phyloP scores from a whole-genome alignment of 2,329 filamentous ascomycete genomes.

The Geosmithia flava region DNA sequence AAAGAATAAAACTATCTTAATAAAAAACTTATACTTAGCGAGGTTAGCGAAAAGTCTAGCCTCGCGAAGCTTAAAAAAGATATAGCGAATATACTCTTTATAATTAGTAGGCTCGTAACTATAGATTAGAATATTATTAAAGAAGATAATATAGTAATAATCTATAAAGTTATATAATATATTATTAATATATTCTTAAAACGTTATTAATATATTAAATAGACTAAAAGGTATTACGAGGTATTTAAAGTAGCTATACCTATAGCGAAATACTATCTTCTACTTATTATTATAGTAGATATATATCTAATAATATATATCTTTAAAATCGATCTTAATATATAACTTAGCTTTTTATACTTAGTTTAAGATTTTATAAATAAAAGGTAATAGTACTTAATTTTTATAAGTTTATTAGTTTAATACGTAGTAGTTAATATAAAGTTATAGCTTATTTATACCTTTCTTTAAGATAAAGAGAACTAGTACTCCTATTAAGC shows the following conservation, averaged over 20 bases:
- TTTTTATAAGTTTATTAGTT: too few relatives aligned
- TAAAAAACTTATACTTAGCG: background rate
- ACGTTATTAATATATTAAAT: conserved; percentile 1
- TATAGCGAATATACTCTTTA: too few relatives aligned
- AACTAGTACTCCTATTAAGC: background rate
- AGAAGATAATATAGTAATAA: conserved; percentile 2
- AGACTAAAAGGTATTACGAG: too few relatives aligned
- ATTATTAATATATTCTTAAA: conserved; percentile 3
- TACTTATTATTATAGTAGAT: conserved; percentile 2
- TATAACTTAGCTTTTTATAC: conserved; percentile 1
- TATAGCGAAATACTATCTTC: background rate
- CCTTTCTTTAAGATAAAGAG: too few relatives aligned
- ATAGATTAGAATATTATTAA: conserved; percentile 4
- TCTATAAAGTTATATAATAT: conserved; percentile 3
- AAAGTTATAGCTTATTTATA: too few relatives aligned
- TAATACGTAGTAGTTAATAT: too few relatives aligned
- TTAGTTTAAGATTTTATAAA: too few relatives aligned
- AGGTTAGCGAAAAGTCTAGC: background rate
- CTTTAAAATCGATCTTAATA: conserved; percentile 1
- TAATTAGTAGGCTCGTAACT: conserved; percentile 3
- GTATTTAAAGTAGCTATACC: conserved; percentile 2
- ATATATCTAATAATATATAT: conserved; percentile 3
- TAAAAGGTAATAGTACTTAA: background rate
- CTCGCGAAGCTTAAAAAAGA: conserved; percentile 1
- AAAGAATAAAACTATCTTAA: conserved; percentile 2